Conservation (phyloP, 441 rosid genomes). For the Euphorbia schlechtendalii region DNA sequence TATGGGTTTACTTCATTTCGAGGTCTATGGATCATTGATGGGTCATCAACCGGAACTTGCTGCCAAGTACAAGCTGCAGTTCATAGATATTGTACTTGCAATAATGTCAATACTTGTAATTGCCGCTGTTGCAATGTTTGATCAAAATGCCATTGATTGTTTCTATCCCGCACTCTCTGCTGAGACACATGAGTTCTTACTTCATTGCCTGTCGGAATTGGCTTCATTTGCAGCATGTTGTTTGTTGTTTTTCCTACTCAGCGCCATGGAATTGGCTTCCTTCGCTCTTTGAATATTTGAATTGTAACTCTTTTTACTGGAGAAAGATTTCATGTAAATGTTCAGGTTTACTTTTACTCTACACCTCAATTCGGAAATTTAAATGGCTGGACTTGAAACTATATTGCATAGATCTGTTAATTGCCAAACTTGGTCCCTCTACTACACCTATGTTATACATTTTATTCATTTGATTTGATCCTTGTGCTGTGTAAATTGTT, state of each 20-base stretch:
- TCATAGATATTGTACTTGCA: conserved; percentile 65
- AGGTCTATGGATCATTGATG: conserved; percentile 76
- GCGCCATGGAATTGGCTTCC: conserved; percentile 92
- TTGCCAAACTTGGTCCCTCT: too few relatives aligned
- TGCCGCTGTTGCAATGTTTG: conserved; percentile 59
- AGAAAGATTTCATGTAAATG: too few relatives aligned
- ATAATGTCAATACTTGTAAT: conserved; percentile 63
- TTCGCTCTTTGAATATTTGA: conserved; percentile 36
- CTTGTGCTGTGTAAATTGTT: too few relatives aligned
- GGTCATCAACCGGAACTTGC: conserved; percentile 50
- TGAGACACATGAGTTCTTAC: conserved; percentile 50
- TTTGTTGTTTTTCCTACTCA: conserved; percentile 71
- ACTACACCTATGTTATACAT: too few relatives aligned
- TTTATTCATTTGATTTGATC: too few relatives aligned
- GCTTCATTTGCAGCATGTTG: conserved; percentile 60
- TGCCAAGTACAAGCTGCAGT: conserved; percentile 36
- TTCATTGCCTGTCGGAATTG: conserved; percentile 63
- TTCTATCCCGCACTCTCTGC: conserved; percentile 63
- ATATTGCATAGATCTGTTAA: too few relatives aligned
- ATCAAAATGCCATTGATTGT: conserved; percentile 60
- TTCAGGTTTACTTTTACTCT: too few relatives aligned
- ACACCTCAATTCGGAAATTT: too few relatives aligned
- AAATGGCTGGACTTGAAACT: too few relatives aligned
- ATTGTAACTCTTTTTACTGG: not conserved
- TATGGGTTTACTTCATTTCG: conserved; percentile 57